Conservation (phyloP, 768 basidiomycete genomes). For the Plicaturopsis crispa region DNA sequence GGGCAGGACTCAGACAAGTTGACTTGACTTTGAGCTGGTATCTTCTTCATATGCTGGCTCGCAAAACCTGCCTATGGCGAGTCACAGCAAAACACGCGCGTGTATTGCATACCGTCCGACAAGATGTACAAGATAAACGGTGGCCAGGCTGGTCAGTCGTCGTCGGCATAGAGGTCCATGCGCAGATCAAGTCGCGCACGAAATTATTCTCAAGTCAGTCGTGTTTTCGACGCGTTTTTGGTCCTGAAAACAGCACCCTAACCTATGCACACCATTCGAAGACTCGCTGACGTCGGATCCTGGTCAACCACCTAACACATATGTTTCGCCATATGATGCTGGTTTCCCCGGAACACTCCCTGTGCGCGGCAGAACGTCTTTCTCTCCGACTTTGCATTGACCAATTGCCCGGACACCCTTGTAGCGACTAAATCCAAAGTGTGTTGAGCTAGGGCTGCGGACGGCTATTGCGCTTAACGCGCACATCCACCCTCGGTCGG, state of each 20-base stretch:
- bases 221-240: slow-evolving; percentile 23
- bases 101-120: no score
- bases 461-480: slow-evolving; percentile 74
- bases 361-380: slow-evolving; percentile 34
- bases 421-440: slow-evolving; percentile 56
- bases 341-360: slow-evolving; percentile 92
- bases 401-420: slow-evolving; percentile 6
- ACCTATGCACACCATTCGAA: slow-evolving; percentile 12
- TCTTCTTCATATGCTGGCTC: no score
- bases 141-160: slow-evolving; percentile 90
- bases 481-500: slow-evolving; percentile 57
- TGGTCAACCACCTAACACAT: slow-evolving; percentile 59
- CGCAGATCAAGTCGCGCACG: slow-evolving; percentile 78
- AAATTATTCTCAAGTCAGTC: slow-evolving; percentile 78
- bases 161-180: slow-evolving; percentile 93
- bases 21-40: no score
- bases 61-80: no score
- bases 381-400: no score
- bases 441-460: slow-evolving; percentile 73
- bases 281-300: slow-evolving; percentile 33
- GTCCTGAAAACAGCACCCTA: background rate
- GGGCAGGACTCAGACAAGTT: no score
- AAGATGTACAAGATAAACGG: no score
- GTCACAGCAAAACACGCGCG: no score
- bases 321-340: slow-evolving; percentile 75